Percentiles rank a stretch among this genome's conserved stretches.
Evolutionary conservation across 1,284 basidiomycete genomes (phyloP).

Genomic region (Naganishia albida): DNA sequence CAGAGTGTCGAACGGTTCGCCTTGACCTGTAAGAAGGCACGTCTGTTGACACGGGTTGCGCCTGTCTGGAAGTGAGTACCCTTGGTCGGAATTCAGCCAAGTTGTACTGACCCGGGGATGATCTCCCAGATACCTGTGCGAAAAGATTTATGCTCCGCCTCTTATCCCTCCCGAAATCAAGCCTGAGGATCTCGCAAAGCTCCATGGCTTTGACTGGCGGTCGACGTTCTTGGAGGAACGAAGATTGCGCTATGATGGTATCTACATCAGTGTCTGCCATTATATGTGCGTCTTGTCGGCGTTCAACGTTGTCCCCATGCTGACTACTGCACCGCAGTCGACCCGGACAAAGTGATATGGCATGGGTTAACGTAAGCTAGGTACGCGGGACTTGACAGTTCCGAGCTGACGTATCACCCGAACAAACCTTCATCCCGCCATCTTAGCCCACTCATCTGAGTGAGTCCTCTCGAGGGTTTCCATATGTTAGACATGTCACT

Average conservation of each 20-base stretch:
- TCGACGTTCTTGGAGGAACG: constrained; percentile 78
- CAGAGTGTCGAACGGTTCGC: constrained; percentile 75
- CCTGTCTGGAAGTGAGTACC: constrained; percentile 71
- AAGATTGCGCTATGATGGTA: constrained; percentile 76
- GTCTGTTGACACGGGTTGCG: constrained; percentile 67
- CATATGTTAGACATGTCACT: neutral
- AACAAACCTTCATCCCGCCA: no score
- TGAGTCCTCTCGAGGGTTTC: constrained; percentile 33
- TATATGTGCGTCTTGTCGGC: constrained; percentile 54
- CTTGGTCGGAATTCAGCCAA: neutral
- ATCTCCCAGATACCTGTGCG: constrained; percentile 54
- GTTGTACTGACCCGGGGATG: neutral
- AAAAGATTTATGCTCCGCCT: constrained; percentile 67
- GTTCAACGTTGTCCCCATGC: neutral
- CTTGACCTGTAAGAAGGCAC: constrained; percentile 67
- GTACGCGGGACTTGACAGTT: constrained; percentile 1
- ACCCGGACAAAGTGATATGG: constrained; percentile 72
- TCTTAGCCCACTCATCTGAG: constrained; percentile 51
- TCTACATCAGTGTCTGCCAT: constrained; percentile 86
- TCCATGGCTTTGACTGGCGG: constrained; percentile 67
- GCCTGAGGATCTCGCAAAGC: constrained; percentile 58
- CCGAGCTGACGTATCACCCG: constrained; percentile 3
- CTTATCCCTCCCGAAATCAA: constrained; percentile 52
- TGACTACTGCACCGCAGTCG: constrained; percentile 58
- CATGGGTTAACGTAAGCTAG: constrained; percentile 73